These are phyloP conservation scores for Oidium heveae DNA, from an alignment of 2,329 filamentous ascomycete genomes.

Conservation along the genomic window DNA sequence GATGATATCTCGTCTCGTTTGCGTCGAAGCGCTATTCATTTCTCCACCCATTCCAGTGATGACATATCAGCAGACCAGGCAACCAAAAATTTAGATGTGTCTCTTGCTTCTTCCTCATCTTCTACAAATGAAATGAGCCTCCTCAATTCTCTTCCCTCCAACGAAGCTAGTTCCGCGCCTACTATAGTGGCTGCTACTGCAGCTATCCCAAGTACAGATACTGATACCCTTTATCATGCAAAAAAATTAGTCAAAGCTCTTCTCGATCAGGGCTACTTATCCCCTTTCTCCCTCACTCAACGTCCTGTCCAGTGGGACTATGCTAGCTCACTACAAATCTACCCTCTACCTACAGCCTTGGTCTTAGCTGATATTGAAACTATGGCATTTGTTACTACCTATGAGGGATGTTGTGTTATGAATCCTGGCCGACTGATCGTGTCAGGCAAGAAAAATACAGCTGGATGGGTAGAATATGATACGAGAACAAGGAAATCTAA, in stretches of 20 bases:
- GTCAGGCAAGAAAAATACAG: slow-evolving; percentile 38
- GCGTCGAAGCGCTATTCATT: slow-evolving; percentile 47
- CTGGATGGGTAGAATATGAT: slow-evolving; percentile 75
- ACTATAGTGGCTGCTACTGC: too few relatives aligned
- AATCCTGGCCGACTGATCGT: slow-evolving; percentile 66
- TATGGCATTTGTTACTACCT: slow-evolving; percentile 65
- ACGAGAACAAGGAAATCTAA: slow-evolving; percentile 16
- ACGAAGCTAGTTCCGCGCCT: too few relatives aligned
- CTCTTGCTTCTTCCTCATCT: not conserved
- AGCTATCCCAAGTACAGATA: slow-evolving; percentile 3
- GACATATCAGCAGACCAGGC: too few relatives aligned
- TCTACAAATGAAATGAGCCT: not conserved
- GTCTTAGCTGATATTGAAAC: slow-evolving; percentile 63
- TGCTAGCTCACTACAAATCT: slow-evolving; percentile 49
- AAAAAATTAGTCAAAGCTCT: slow-evolving; percentile 73
- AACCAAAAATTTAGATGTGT: too few relatives aligned
- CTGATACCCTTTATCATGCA: slow-evolving; percentile 23
- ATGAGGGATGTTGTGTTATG: slow-evolving; percentile 88
- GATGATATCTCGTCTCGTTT: slow-evolving; percentile 69
- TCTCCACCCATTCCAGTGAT: slow-evolving; percentile 21
- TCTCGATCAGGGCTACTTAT: slow-evolving; percentile 70
- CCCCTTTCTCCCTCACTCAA: slow-evolving; percentile 57
- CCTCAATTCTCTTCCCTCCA: slow-evolving; percentile 12
- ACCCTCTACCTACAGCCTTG: slow-evolving; percentile 67
- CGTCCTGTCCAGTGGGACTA: slow-evolving; percentile 84